Base-by-base conservation (phyloP, 2,329 filamentous ascomycete genomes). In the Fusarium concolor region DNA sequence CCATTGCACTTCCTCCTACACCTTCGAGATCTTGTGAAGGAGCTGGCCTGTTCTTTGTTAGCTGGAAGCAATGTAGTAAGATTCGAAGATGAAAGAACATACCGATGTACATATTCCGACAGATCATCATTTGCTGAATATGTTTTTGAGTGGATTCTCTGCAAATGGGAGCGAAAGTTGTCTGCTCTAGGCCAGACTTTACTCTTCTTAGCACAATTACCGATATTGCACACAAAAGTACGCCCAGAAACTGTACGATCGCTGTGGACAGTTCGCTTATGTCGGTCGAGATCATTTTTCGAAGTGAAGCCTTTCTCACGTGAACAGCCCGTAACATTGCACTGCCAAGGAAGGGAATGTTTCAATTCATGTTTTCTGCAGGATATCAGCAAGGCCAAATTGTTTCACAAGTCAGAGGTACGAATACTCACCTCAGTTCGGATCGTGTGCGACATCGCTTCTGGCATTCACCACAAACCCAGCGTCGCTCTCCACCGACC, bases 101-200 rank as follows among this genome's bases (percentile, higher is more conserved):
- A 73, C 65, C 51, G 67, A 49, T 74, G 55, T 12, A 76, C 49
- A 50, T 77, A 86, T 14, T 69, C 39, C 20, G 76, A 74, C 6
- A 86, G 64, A 31, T 82, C 79, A 18, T 79, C 77, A 4, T 82
- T 81, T 4, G 75, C 62, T 5, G 62, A 57, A 11, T 83, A 75
- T 2, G 74, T 28, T 5, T 77, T 76, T 0, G 67, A 64, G 76
- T 97, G 94, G 72, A 92, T 88, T 12, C 90, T 86, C 49, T 81
- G 83, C 44, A 97, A 84, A 75, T 97, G 94, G 35, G 90, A 88
- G 63, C 90, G 90, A 77, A 97, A 97, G 74, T 97, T 97, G 77
- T 97, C 94, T 50, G 90, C 83, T 22, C 94, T 87, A 1, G 91
- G 90, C 92, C 92, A 97, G 35, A 85, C 80, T 76, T 96, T 97